A percentile compares a stretch with the other conserved stretches of the same genome.
phyloP scores from a whole-genome alignment of 2,329 filamentous ascomycete species.

The Teratosphaeriaceae sp. region DNA sequence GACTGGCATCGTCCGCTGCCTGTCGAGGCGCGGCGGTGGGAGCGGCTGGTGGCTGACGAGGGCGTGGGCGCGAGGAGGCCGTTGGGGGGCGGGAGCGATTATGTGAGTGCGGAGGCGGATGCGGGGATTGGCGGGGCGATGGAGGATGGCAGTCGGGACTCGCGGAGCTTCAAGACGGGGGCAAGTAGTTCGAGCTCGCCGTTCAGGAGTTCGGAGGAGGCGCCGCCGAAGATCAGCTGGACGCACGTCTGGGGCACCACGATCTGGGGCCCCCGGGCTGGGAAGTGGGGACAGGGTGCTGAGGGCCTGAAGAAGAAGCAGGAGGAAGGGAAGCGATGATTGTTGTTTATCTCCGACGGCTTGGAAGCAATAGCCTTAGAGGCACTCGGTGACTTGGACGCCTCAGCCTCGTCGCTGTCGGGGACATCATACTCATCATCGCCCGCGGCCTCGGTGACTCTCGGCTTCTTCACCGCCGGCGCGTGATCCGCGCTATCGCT shows the following conservation, averaged over 20 bases:
- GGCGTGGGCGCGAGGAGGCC: neutral
- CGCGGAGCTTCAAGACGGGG: slow-evolving; percentile 33
- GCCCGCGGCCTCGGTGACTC: no score
- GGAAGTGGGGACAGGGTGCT: slow-evolving; percentile 45
- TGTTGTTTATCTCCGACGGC: neutral
- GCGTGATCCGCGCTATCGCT: no score
- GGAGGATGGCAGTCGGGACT: slow-evolving; percentile 24
- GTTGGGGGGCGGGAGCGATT: neutral
- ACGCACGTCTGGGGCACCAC: slow-evolving; percentile 50
- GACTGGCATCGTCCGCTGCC: slow-evolving; percentile 66
- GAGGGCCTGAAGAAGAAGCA: slow-evolving; percentile 37
- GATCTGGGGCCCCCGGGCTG: slow-evolving; percentile 48
- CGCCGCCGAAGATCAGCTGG: slow-evolving; percentile 46
- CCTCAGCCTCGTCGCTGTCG: no score
- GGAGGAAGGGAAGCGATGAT: neutral
- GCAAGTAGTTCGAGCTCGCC: slow-evolving; percentile 31
- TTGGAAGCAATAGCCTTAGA: slow-evolving; percentile 2
- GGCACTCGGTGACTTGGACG: no score
- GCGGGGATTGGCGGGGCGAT: slow-evolving; percentile 15
- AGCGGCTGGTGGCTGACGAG: slow-evolving; percentile 29
- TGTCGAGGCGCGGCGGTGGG: slow-evolving; percentile 60
- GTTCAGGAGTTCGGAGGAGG: slow-evolving; percentile 37
- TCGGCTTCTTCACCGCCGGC: no score
- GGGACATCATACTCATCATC: no score
- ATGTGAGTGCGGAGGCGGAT: slow-evolving; percentile 6